Conservation (phyloP, 176 grass and related monocot genomes). For the Triticum aestivum region IWGSC_CS_RefSeq_v2.1 NC_057814.1:169226957-169227456, state of each 20-base stretch:
- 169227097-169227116: constrained; percentile 37
- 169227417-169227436: constrained; percentile 51
- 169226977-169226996: constrained; percentile 59
- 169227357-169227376: constrained; percentile 59
- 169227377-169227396: constrained; percentile 55
- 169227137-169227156: constrained; percentile 32
- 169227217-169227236: constrained; percentile 56
- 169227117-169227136: constrained; percentile 33
- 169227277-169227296: constrained; percentile 1
- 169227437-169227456: constrained; percentile 28
- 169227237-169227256: constrained; percentile 13
- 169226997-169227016: constrained; percentile 86
- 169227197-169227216: constrained; percentile 69
- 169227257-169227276: not conserved
- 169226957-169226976: constrained; percentile 15
- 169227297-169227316: constrained; percentile 63
- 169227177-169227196: constrained; percentile 50
- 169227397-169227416: constrained; percentile 62
- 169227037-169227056: constrained; percentile 47
- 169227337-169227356: constrained; percentile 76
- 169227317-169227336: constrained; percentile 79
- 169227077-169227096: constrained; percentile 60
- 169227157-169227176: constrained; percentile 30
- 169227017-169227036: constrained; percentile 85
- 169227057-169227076: constrained; percentile 49